Evolutionary conservation across 2,329 filamentous ascomycete species (phyloP), one percentile per base, ranked within the genome.

Genomic region (Periconia sp.): DNA sequence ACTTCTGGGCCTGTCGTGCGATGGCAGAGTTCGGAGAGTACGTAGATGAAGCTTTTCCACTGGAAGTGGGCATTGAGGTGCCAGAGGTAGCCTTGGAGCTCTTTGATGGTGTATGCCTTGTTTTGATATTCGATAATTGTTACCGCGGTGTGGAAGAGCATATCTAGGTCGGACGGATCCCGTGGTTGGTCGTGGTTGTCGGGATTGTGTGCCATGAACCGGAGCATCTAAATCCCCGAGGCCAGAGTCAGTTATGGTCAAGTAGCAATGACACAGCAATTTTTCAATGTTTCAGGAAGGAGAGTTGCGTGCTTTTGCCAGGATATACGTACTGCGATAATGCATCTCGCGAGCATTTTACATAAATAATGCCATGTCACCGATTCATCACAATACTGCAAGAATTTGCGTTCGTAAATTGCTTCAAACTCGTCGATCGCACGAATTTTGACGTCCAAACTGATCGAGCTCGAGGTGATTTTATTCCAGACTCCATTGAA

Each of bases 31-130:
- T 70, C 62, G 1, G 59, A 61, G 33, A 83, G 64, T 44, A 83
- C 71, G 59, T 80, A 78, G n/a, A 82, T 76, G 43, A 81, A 74
- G 10, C 79, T 74, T 49, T 82, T 80, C 79, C 80, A 83, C 18
- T 77, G 75, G 62, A 81, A 83, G 40, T 80, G 74, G 27, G 73
- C 67, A 23, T 79, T 72, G 48, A 76, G 68, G 59, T 80, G 76
- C 78, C 79, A 81, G 23, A 69, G 60, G 53, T 75, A 81, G n/a
- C 71, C 68, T 35, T 73, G 69, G 49, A 77, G 66, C 19, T 68
- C 67, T 27, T 69, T 65, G 30, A 74, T 77, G 1, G 68, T 72
- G 49, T 76, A 73, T 0, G 68, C 66, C 18, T 78, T 59, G 43
- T 73, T 77, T 51, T 77, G 73, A 35, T 74, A 70, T 42, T 76